Evolutionary conservation across 805 yeast species (phyloP).

Genomic region (Yarrowia osloensis): DNA sequence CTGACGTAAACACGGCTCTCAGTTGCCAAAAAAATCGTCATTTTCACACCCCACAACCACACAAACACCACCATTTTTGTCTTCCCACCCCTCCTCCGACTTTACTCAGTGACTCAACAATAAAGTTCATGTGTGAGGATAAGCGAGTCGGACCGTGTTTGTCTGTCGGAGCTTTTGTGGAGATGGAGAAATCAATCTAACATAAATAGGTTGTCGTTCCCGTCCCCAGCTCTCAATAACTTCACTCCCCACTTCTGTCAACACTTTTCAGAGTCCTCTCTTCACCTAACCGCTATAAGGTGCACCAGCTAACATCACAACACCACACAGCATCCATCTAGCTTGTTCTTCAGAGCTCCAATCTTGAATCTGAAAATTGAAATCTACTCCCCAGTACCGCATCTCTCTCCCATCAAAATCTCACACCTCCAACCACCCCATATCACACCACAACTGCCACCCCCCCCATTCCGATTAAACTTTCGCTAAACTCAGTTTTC

Average conservation of each 20-base stretch:
- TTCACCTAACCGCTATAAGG: too few relatives aligned
- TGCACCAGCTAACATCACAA: too few relatives aligned
- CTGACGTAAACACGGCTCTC: too few relatives aligned
- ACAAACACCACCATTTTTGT: too few relatives aligned
- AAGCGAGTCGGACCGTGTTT: constrained; percentile 4
- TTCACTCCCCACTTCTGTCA: too few relatives aligned
- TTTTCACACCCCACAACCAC: neutral
- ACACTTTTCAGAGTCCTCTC: too few relatives aligned
- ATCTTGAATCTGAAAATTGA: too few relatives aligned
- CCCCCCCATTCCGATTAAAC: neutral
- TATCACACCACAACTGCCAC: neutral
- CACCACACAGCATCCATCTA: too few relatives aligned
- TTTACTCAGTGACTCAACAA: constrained; percentile 19
- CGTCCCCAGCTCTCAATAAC: too few relatives aligned
- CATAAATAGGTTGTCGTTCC: neutral
- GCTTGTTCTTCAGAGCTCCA: too few relatives aligned
- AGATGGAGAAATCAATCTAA: neutral
- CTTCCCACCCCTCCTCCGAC: neutral
- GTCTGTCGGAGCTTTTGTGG: neutral
- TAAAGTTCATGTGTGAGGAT: neutral
- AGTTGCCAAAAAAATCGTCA: too few relatives aligned
- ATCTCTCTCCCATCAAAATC: neutral
- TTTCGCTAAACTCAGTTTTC: neutral
- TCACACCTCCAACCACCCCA: neutral
- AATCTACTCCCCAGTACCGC: neutral